Conservation (phyloP, 2,329 filamentous ascomycete species). For the Coniosporium uncinatum region DNA sequence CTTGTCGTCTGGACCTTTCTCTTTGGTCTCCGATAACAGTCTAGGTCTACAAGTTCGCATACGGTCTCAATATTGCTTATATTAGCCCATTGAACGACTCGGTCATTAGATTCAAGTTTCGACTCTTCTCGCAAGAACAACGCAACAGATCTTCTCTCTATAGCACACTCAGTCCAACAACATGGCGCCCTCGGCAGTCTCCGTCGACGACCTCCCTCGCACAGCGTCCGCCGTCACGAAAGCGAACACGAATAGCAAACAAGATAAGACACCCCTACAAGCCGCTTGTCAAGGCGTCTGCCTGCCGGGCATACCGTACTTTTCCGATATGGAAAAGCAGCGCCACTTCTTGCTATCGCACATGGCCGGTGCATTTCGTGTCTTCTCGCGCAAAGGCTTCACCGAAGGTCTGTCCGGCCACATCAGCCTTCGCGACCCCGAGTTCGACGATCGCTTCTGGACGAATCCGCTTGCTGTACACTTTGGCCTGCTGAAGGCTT, state of each 20-base stretch:
- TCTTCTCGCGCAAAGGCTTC: slow-evolving; percentile 60
- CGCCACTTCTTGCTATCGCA: slow-evolving; percentile 60
- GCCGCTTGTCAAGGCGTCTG: slow-evolving; percentile 39
- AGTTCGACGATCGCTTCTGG: slow-evolving; percentile 51
- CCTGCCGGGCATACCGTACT: slow-evolving; percentile 49
- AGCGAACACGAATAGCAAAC: slow-evolving; percentile 4
- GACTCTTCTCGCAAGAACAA: too few species aligned
- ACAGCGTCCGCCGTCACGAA: slow-evolving; percentile 12
- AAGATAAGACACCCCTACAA: slow-evolving; percentile 24
- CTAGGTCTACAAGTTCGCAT: too few species aligned
- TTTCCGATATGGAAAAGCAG: slow-evolving; percentile 46
- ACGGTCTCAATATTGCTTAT: too few species aligned
- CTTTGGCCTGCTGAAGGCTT: slow-evolving; percentile 58
- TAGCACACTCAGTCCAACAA: background rate
- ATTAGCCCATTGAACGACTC: too few species aligned
- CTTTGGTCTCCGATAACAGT: too few species aligned
- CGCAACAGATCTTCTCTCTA: too few species aligned
- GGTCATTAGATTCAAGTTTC: too few species aligned
- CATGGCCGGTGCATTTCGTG: slow-evolving; percentile 61
- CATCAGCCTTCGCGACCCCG: slow-evolving; percentile 50
- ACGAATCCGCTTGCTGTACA: slow-evolving; percentile 61
- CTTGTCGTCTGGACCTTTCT: too few species aligned
- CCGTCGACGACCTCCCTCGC: background rate
- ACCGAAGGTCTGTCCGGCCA: slow-evolving; percentile 66
- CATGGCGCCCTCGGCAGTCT: slow-evolving; percentile 1